phyloP scores from a whole-genome alignment of 208 protist species.

The Leishmania arabica region DNA sequence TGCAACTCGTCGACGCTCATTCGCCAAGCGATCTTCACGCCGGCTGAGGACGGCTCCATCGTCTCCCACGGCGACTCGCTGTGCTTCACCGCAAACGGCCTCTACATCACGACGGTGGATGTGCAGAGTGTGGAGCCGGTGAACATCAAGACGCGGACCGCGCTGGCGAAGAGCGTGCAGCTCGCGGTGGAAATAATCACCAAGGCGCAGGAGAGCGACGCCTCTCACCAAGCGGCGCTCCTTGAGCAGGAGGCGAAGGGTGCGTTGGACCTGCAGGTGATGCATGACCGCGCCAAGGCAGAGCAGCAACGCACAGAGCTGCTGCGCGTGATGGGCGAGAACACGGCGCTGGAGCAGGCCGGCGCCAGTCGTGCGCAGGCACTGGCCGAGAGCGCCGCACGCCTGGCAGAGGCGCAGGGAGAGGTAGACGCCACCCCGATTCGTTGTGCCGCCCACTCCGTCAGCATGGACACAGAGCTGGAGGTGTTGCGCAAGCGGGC shows the following conservation, averaged over 20 bases:
- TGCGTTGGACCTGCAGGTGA: conserved; percentile 70
- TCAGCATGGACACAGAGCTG: conserved; percentile 59
- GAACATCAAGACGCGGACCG: conserved; percentile 84
- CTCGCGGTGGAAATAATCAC: conserved; percentile 94
- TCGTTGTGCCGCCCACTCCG: conserved; percentile 53
- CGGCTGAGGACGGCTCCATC: conserved; percentile 35
- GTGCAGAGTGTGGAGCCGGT: conserved; percentile 94
- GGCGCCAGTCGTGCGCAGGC: conserved; percentile 78
- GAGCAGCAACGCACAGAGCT: conserved; percentile 71
- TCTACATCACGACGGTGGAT: conserved; percentile 94
- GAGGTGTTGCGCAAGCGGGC: conserved; percentile 49
- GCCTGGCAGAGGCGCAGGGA: conserved; percentile 55
- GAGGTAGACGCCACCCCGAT: conserved; percentile 55
- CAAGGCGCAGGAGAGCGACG: conserved; percentile 86
- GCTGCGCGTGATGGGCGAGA: conserved; percentile 65
- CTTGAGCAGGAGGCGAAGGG: conserved; percentile 80
- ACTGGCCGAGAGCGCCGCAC: conserved; percentile 68
- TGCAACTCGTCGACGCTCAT: conserved; percentile 94
- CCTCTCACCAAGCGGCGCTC: conserved; percentile 74
- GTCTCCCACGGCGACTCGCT: conserved; percentile 45
- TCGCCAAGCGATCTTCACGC: conserved; percentile 89
- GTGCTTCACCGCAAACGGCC: conserved; percentile 88
- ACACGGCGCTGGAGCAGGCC: conserved; percentile 69
- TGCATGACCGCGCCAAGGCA: conserved; percentile 58
- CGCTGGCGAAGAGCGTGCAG: conserved; percentile 90